A percentile compares a stretch with the other conserved stretches of the same genome.
These are phyloP conservation scores for Schizosaccharomyces osmophilus DNA, from an alignment of 805 yeast species.

Conservation along the genomic window DNA sequence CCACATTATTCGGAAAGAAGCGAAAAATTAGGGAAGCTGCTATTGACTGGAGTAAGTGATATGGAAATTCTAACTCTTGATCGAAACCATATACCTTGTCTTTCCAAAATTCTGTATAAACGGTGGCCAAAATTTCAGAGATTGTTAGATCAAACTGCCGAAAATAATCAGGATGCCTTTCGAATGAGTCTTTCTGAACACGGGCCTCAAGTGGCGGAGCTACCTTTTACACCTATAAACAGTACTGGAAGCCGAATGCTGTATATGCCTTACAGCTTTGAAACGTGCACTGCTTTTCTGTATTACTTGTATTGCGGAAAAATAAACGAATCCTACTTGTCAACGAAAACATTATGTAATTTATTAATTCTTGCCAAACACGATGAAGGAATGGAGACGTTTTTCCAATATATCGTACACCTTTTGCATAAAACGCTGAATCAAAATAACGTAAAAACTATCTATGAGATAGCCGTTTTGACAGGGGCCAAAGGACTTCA, in stretches of 20 bases:
- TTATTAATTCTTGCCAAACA: not conserved
- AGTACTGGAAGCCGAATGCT: not conserved
- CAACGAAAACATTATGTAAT: not conserved
- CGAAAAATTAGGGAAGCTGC: not conserved
- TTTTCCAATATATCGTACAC: not conserved
- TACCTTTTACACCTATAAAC: not conserved
- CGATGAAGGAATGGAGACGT: not conserved
- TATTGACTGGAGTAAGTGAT: not conserved
- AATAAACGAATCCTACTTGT: not conserved
- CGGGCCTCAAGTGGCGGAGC: not conserved
- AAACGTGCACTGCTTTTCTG: not conserved
- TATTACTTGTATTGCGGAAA: not conserved
- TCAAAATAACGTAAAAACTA: not conserved
- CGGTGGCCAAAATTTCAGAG: slow-evolving; percentile 1
- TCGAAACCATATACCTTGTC: not conserved
- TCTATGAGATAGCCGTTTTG: slow-evolving; percentile 1
- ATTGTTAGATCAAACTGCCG: not conserved
- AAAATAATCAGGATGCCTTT: not conserved
- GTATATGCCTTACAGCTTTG: not conserved
- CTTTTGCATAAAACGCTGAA: not conserved
- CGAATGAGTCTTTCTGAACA: not conserved
- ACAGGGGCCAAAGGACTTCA: not conserved
- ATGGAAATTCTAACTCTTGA: slow-evolving; percentile 3
- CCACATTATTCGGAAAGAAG: not conserved
- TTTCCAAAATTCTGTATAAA: not conserved